Conservation (phyloP, 805 yeast genomes). For the Metschnikowia orientalis region DNA sequence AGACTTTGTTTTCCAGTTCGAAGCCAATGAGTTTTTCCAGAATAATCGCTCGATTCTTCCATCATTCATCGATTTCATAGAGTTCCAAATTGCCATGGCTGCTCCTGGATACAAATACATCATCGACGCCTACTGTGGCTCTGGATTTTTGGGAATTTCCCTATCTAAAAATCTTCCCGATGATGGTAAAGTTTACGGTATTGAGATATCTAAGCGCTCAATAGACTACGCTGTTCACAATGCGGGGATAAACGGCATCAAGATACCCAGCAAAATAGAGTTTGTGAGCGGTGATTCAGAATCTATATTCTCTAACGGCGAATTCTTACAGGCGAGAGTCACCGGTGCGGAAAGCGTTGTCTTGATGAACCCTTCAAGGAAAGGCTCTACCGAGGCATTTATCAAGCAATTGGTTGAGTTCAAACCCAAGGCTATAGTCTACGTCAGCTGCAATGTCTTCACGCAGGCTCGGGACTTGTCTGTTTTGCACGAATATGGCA, state of each 20-base stretch:
- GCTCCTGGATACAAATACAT: conserved; percentile 23
- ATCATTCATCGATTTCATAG: conserved; percentile 28
- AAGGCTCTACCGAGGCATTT: conserved; percentile 35
- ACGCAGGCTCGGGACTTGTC: conserved; percentile 43
- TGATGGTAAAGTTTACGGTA: conserved; percentile 37
- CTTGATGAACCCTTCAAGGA: conserved; percentile 44
- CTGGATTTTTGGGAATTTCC: conserved; percentile 42
- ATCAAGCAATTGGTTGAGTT: conserved; percentile 35
- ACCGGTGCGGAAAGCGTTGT: conserved; percentile 32
- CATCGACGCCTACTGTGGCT: conserved; percentile 44
- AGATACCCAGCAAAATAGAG: conserved; percentile 24
- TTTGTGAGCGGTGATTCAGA: conserved; percentile 39
- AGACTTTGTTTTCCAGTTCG: conserved; percentile 35
- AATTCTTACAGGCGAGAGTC: conserved; percentile 24
- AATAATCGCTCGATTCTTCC: conserved; percentile 42
- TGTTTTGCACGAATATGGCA: conserved; percentile 24
- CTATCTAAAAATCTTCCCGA: conserved; percentile 26
- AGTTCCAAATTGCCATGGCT: conserved; percentile 10
- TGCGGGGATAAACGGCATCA: conserved; percentile 36
- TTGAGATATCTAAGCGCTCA: conserved; percentile 33
- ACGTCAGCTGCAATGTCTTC: conserved; percentile 44
- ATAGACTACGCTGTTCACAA: conserved; percentile 36
- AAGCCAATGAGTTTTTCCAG: conserved; percentile 39
- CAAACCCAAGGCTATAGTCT: conserved; percentile 34
- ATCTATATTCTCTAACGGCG: conserved; percentile 26